Percentiles rank a stretch among this genome's conserved stretches.
These are phyloP conservation scores for Leccinum boreale DNA, from an alignment of 768 basidiomycete species.

Conservation along the genomic window DNA sequence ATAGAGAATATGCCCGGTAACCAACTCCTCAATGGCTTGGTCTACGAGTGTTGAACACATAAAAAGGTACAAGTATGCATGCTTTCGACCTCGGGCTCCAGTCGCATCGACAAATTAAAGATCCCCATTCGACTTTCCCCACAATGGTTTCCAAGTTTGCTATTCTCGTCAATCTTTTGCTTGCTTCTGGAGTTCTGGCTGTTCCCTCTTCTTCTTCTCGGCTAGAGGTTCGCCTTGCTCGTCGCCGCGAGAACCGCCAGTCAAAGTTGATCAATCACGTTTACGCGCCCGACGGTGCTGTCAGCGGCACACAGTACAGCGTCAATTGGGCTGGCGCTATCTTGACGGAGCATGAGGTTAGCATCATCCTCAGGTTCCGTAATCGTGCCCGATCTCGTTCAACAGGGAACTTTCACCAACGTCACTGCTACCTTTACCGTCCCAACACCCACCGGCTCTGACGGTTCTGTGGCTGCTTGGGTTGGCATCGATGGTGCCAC, in stretches of 20 bases:
- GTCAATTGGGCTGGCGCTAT: constrained; percentile 15
- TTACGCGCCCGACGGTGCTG: neutral
- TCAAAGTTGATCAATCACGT: neutral
- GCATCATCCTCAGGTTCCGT: no score
- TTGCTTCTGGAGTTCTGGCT: neutral
- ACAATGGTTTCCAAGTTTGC: neutral
- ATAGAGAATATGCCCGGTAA: neutral
- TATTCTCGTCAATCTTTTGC: neutral
- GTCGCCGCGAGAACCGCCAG: no score
- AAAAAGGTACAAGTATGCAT: neutral
- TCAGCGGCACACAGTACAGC: constrained; percentile 10
- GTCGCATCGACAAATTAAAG: neutral
- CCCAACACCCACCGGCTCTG: neutral
- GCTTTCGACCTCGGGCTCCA: neutral
- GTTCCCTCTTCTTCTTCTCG: neutral
- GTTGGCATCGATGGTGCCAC: neutral
- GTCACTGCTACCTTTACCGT: neutral
- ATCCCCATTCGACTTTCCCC: neutral
- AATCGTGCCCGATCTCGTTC: neutral
- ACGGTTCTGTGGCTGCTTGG: neutral
- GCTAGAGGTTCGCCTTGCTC: no score
- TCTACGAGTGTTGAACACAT: neutral
- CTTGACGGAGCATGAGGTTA: no score
- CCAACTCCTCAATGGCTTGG: no score
- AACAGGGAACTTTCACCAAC: neutral